Base-by-base conservation (phyloP, 1,139 yeast species). In the Saccharomyces pastorianus region DNA sequence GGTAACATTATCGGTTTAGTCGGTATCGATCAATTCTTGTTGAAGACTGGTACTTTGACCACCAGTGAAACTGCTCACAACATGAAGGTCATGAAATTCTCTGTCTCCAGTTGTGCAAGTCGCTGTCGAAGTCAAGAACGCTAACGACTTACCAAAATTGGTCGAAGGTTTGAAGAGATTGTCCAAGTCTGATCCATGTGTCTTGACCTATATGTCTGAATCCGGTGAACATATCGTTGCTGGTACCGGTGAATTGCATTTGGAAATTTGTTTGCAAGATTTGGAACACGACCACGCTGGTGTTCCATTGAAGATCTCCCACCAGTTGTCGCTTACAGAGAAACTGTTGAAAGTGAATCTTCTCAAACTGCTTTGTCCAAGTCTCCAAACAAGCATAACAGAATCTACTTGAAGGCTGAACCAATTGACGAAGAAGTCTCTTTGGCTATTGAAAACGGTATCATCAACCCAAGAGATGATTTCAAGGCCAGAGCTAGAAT, bases 381-480 rank as follows among this genome's bases (percentile, higher is more conserved):
- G 84, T 93, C 99, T 76, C 98, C 98, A 78, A 93, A 93, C 95
- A 93, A 93, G 90, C 99, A 93, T 82, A 93, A 93, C 96, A 93
- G 99, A 88, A 85, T 93, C 76, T 93, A 89, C 85, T 85, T 91
- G 75, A 89, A 87, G 82, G 98, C 98, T 77, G 84, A 87, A 78
- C 97, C 99, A 76, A 76, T 93, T 67, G 88, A 84, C 68, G 98
- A 93, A 81, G 98, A 93, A 81, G 85, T 85, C 68, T 78, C 96
- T 66, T 76, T 78, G 65, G 99, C 96, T 73, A 93, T 93, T 74
- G 99, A 93, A 84, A 68, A 75, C 63, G 98, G 98, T 81, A 83
- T 81, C 76, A 82, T 93, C 74, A 82, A 82, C 80, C 89, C 98
- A 76, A 88, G 95, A 81, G 99, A 91, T 72, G 99, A 93, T 83